phyloP scores from a whole-genome alignment of 2,329 filamentous ascomycete species.

The Bipolaris zeicola region DNA sequence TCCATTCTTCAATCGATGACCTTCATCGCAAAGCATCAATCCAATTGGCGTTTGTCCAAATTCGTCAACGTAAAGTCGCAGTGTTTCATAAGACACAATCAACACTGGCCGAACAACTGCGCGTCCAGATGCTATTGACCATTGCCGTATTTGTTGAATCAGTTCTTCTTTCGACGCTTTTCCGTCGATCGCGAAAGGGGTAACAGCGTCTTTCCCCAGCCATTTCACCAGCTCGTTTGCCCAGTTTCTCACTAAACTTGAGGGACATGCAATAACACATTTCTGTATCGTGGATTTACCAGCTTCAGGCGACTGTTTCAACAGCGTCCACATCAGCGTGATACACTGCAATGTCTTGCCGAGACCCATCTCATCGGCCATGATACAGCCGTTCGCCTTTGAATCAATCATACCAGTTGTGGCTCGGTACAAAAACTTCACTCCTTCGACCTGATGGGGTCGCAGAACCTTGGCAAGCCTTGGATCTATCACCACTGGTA shows the following conservation, averaged over 20 bases:
- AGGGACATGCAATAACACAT: conserved; percentile 94
- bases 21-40: conserved; percentile 92
- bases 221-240: conserved; percentile 96
- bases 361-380: conserved; percentile 99
- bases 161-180: conserved; percentile 95
- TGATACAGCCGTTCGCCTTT: conserved; percentile 96
- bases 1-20: conserved; percentile 93
- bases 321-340: conserved; percentile 90
- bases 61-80: conserved; percentile 88
- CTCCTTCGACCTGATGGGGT: conserved; percentile 96
- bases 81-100: conserved; percentile 96
- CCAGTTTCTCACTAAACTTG: conserved; percentile 96
- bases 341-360: conserved; percentile 99
- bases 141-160: conserved; percentile 87
- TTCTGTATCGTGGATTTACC: conserved; percentile 94
- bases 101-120: conserved; percentile 89
- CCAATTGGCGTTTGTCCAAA: conserved; percentile 90
- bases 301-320: conserved; percentile 96
- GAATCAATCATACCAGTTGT: conserved; percentile 94
- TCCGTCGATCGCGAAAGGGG: conserved; percentile 93
- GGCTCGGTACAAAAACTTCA: conserved; percentile 95
- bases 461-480: conserved; percentile 85
- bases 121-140: conserved; percentile 90
- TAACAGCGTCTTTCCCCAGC: conserved; percentile 89
- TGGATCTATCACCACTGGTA: conserved; percentile 97